Evolutionary conservation across 805 yeast genomes (phyloP), one percentile per base, ranked within the genome.

Genomic region (Candida ipomoeae): DNA sequence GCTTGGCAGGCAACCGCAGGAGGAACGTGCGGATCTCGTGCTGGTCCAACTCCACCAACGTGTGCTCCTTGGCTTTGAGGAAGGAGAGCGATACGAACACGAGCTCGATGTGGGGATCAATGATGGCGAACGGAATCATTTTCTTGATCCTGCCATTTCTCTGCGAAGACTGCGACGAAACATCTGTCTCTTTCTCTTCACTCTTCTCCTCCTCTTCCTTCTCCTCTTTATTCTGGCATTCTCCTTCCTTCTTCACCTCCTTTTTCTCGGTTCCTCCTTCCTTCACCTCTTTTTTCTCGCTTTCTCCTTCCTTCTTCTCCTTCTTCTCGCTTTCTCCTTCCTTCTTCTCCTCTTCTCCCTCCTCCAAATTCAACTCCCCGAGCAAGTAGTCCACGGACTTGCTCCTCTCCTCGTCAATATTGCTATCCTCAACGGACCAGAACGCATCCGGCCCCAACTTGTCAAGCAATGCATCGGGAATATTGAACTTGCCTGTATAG

Each of bases 41-140:
- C 63, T 89, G 96, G 61, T 91, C 98, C 55, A 90, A 83, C 63
- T 91, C 97, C 55, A 88, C 77, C 48, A 91, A 74, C 37, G 86
- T 82, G 57, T 82, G 81, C 58, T 87, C 91, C 65, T 85, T 85
- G 46, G 92, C 83, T 66, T 88, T 88, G 56, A 91, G 71, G 37
- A 91, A 79, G 0, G 97, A 88, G 44, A 90, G 71, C 44, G 88
- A 82, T 2, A 87, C 79, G 61, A 89, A 91, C 1, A 87, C 68
- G 33, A 89, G 75, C 68, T 87, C 90, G 31, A 84, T 75, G 62
- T 89, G 96, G 1, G 89, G 86, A 62, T 86, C 88, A 20, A 87
- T 68, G 45, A 75, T 71, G 0, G 90, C 78, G 66, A 80, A 81
- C 36, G 85, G 84, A 10, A 81, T 55, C 21, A 55, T 52, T 21